phyloP scores from a whole-genome alignment of 2,329 filamentous ascomycete species.

The Huntiella omanensis region DNA sequence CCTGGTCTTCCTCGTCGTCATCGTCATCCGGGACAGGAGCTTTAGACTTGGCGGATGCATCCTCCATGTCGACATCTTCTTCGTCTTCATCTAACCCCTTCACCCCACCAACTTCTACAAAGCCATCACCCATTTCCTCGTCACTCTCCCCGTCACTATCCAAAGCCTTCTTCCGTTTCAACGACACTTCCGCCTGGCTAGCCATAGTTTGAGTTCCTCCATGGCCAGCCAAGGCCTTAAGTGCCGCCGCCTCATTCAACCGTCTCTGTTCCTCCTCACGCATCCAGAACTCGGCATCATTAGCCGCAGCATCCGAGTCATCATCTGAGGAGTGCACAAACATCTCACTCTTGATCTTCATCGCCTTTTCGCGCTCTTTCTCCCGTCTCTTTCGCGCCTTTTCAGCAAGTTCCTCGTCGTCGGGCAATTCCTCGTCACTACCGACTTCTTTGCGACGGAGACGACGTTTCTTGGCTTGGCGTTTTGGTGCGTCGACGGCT shows the following conservation, averaged over 20 bases:
- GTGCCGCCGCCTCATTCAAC: slow-evolving; percentile 10
- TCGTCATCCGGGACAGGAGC: neutral
- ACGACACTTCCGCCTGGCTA: neutral
- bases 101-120: neutral
- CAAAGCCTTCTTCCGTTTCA: slow-evolving; percentile 8
- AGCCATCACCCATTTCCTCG: slow-evolving; percentile 6
- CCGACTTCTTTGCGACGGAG: slow-evolving; percentile 26
- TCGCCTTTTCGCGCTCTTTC: slow-evolving; percentile 56
- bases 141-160: slow-evolving; percentile 6
- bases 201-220: neutral
- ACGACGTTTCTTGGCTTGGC: slow-evolving; percentile 17
- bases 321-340: slow-evolving; percentile 76
- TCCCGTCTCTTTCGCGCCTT: slow-evolving; percentile 42
- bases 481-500: slow-evolving; percentile 34
- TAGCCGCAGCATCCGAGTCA: slow-evolving; percentile 61
- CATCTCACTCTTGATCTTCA: slow-evolving; percentile 66
- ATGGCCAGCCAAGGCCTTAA: neutral
- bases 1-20: slow-evolving; percentile 4
- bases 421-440: slow-evolving; percentile 23
- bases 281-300: slow-evolving; percentile 54
- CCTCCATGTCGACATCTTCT: slow-evolving; percentile 4
- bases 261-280: slow-evolving; percentile 39
- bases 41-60: neutral
- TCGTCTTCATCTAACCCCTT: neutral
- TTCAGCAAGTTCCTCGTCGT: slow-evolving; percentile 47